Percentiles rank a stretch among this genome's conserved stretches.
Conservation (phyloP, 2,329 filamentous ascomycete genomes). For the Aureobasidium sp. region DNA sequence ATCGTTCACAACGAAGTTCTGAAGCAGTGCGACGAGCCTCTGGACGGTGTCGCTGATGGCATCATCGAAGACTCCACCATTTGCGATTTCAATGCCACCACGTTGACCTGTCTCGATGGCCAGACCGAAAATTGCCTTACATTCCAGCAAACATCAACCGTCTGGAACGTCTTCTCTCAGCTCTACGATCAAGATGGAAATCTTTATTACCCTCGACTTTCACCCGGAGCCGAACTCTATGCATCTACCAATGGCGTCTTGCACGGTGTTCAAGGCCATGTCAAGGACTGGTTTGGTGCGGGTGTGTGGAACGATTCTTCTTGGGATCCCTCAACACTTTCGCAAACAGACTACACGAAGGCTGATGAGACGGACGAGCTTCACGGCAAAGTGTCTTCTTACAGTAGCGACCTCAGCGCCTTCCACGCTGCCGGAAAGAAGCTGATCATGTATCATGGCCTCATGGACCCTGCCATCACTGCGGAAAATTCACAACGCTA, state of each 20-base stretch:
- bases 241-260: slow-evolving; percentile 33
- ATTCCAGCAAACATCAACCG: slow-evolving; percentile 34
- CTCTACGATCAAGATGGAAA: slow-evolving; percentile 36
- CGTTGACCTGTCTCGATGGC: slow-evolving; percentile 30
- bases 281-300: slow-evolving; percentile 43
- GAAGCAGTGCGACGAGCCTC: slow-evolving; percentile 41
- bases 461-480: slow-evolving; percentile 37
- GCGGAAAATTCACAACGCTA: slow-evolving; percentile 39
- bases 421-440: slow-evolving; percentile 37
- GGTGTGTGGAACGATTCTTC: slow-evolving; percentile 39
- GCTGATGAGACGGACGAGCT: slow-evolving; percentile 28
- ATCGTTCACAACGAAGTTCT: slow-evolving; percentile 37
- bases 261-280: slow-evolving; percentile 37
- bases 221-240: slow-evolving; percentile 39
- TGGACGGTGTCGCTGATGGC: slow-evolving; percentile 43
- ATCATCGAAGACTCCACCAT: slow-evolving; percentile 39
- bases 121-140: slow-evolving; percentile 37
- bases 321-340: slow-evolving; percentile 35
- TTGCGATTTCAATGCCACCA: slow-evolving; percentile 36
- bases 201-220: slow-evolving; percentile 44
- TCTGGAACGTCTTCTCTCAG: slow-evolving; percentile 36
- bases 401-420: slow-evolving; percentile 28
- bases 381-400: slow-evolving; percentile 29
- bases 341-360: slow-evolving; percentile 34
- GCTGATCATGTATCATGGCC: slow-evolving; percentile 37